phyloP scores from a whole-genome alignment of 2,329 filamentous ascomycete species.

The Nemania diffusa region DNA sequence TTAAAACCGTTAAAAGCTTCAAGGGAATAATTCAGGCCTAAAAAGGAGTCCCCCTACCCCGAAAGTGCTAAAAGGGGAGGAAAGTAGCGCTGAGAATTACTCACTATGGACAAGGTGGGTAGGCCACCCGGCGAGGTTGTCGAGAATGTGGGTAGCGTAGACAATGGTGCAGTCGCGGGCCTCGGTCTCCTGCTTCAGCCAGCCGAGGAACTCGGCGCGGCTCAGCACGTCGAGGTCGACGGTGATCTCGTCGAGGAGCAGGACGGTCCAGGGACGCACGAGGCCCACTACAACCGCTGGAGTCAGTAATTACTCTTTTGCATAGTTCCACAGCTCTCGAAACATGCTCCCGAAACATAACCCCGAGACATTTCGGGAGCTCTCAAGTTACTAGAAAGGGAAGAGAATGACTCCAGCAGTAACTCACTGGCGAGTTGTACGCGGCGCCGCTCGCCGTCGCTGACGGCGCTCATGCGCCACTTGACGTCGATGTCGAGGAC shows the following conservation, averaged over 20 bases:
- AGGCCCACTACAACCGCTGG: no score
- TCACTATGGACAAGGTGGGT: conserved; percentile 89
- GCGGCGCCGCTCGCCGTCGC: conserved; percentile 87
- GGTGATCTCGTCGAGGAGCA: conserved; percentile 95
- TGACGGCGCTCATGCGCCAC: conserved; percentile 97
- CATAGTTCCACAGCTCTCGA: no score
- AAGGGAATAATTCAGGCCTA: background rate
- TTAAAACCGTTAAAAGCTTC: background rate
- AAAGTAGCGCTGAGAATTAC: background rate
- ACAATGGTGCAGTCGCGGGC: conserved; percentile 86
- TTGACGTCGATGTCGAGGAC: conserved; percentile 91
- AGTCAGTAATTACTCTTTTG: no score
- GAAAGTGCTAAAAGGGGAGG: background rate
- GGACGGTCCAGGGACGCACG: conserved; percentile 87
- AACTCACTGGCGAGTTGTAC: conserved; percentile 97
- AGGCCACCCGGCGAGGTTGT: conserved; percentile 94
- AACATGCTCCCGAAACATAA: no score
- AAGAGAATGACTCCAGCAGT: no score
- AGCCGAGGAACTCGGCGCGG: conserved; percentile 84
- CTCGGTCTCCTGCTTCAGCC: conserved; percentile 89
- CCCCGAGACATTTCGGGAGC: no score
- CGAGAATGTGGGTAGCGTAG: conserved; percentile 96
- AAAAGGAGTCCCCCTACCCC: background rate
- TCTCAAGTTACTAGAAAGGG: no score
- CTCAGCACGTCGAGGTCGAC: conserved; percentile 93